Evolutionary conservation across 1,284 basidiomycete species (phyloP).

Genomic region (Chiua sp.): DNA sequence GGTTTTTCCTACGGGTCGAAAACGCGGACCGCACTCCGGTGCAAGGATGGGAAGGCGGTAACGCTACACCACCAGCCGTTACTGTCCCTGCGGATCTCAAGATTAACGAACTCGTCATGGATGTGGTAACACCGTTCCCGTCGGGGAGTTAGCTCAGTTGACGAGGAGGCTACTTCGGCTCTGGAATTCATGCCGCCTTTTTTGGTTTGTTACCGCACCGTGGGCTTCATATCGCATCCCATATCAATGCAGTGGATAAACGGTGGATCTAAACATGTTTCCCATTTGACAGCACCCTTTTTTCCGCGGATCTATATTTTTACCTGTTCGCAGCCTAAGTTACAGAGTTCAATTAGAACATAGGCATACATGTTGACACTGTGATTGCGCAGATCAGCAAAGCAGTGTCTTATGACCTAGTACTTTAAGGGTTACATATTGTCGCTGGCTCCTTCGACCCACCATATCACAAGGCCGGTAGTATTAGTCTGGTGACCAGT

Average conservation of each 20-base stretch:
- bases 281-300: neutral
- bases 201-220: neutral
- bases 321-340: neutral
- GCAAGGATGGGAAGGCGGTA: conserved; percentile 39
- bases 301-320: neutral
- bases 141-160: neutral
- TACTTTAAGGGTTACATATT: too few relatives aligned
- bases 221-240: neutral
- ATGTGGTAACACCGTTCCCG: neutral
- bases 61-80: neutral
- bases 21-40: conserved; percentile 38
- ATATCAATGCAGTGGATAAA: neutral
- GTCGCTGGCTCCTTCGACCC: too few relatives aligned
- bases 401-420: too few relatives aligned
- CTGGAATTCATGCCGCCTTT: neutral
- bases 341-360: conserved; percentile 1
- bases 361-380: neutral
- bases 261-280: neutral
- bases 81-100: neutral
- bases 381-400: too few relatives aligned
- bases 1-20: conserved; percentile 72
- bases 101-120: neutral
- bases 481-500: too few relatives aligned
- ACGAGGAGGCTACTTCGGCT: neutral
- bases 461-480: too few relatives aligned